Conservation (phyloP, 1,284 basidiomycete species). For the Papiliotrema fonsecae region DNA sequence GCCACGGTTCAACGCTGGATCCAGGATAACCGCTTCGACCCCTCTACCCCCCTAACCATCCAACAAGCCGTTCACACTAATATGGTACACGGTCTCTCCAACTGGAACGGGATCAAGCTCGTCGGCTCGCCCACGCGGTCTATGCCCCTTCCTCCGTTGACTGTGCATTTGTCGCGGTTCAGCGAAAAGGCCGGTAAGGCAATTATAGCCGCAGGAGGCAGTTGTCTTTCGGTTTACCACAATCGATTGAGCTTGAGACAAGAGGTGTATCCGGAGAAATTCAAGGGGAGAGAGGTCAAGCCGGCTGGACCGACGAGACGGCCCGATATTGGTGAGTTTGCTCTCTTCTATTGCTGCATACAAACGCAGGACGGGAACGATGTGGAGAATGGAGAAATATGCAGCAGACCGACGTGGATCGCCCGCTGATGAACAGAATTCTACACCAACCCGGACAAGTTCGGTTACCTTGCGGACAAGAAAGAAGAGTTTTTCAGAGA, state of each 20-base stretch:
- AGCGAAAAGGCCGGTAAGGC: conserved; percentile 80
- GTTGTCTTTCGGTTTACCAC: conserved; percentile 86
- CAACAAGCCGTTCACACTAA: conserved; percentile 76
- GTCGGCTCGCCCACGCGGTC: conserved; percentile 64
- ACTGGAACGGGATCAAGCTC: conserved; percentile 74
- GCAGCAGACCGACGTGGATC: no score
- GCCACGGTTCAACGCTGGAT: conserved; percentile 89
- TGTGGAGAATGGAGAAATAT: no score
- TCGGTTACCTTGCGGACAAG: conserved; percentile 41
- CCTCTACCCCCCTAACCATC: conserved; percentile 81
- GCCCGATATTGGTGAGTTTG: conserved; percentile 69
- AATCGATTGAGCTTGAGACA: conserved; percentile 79
- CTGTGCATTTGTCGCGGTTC: conserved; percentile 78
- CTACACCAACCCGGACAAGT: conserved; percentile 47
- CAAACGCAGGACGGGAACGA: no score
- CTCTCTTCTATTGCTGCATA: no score
- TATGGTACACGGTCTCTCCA: conserved; percentile 79
- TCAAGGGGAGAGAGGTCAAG: conserved; percentile 53
- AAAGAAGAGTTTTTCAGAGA: conserved; percentile 5
- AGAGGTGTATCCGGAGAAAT: conserved; percentile 59
- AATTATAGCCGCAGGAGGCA: conserved; percentile 75
- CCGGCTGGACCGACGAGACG: conserved; percentile 76
- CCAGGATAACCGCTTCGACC: conserved; percentile 71
- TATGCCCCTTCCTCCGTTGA: conserved; percentile 57
- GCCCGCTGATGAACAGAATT: no score